Evolutionary conservation across 768 basidiomycete genomes (phyloP).

Genomic region (Suillus hirtellus): DNA sequence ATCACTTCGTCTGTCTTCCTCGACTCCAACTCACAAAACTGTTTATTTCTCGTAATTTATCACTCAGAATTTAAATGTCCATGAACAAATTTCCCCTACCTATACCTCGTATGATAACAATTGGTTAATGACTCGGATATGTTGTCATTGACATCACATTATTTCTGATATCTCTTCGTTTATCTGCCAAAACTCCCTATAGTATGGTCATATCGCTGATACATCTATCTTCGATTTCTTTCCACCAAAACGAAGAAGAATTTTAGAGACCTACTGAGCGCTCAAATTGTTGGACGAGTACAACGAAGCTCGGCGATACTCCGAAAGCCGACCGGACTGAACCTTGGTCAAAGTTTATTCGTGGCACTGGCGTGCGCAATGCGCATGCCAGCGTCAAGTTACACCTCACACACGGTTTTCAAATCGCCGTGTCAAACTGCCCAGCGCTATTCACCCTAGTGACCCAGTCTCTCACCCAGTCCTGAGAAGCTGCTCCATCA

Average conservation of each 20-base stretch:
- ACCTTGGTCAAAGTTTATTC: neutral
- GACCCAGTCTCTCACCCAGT: neutral
- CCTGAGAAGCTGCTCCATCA: neutral
- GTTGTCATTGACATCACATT: neutral
- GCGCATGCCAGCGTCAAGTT: constrained; percentile 2
- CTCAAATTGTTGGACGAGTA: too few relatives aligned
- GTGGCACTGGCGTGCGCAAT: neutral
- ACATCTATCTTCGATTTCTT: neutral
- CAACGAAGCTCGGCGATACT: neutral
- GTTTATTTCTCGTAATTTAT: neutral
- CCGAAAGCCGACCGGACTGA: constrained; percentile 1
- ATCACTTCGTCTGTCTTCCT: neutral
- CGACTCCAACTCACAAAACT: neutral
- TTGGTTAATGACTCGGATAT: neutral
- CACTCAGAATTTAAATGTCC: neutral
- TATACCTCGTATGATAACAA: neutral
- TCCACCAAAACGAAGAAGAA: neutral
- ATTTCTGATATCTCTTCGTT: neutral
- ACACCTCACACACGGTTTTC: neutral
- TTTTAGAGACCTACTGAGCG: too few relatives aligned
- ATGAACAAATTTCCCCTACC: too few relatives aligned
- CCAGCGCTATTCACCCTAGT: neutral
- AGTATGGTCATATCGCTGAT: neutral
- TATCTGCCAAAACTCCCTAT: neutral
- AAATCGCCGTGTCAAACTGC: neutral